Evolutionary conservation across 306 rosid genomes (phyloP), one percentile per base, ranked within the genome.

Genomic region (Cucumis melo): DNA sequence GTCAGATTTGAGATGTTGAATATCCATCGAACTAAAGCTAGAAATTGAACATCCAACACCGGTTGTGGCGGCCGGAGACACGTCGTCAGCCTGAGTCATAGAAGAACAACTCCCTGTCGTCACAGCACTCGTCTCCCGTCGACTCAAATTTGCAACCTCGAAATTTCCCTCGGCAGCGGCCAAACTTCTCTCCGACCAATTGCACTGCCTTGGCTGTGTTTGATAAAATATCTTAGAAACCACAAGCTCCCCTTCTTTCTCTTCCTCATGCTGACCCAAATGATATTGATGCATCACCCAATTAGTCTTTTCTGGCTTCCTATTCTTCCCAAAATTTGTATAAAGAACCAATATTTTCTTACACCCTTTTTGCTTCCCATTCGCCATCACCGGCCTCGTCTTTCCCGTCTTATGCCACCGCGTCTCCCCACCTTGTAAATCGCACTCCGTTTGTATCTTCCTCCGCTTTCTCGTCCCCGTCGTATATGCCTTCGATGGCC

Each of bases 201-300:
- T 92, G 77, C 99, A 92, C 56, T 94, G 99, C 61, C 99, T 87
- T 0, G 99, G 99, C 53, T 94, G 99, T 0, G 99, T 94, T 80
- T 94, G 98, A 78, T 90, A 94, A 85, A 94, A 94, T 48, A 94
- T 90, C 83, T 94, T 94, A 0, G 99, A 94, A 4, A 94, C 99
- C 14, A 94, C 99, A 8, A 94, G 91, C 80, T 94, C 98, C 0
- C 99, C 99, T 83, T 94, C 97, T 73, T 81, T 94, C 85, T 95
- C 99, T 53, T 95, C 99, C 41, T 95, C 99, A 41, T 87, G 86
- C 59, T 88, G 90, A 0, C 99, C 99, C 4, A 95, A 74, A 78
- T 95, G 99, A 85, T 95, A 95, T 27, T 95, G 99, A 21, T 95
- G 99, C 99, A 95, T 95, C 21, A 95, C 99, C 99, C 99, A 95